A percentile compares a stretch with the other conserved stretches of the same genome.
Evolutionary conservation across 148 eudicot genomes (phyloP).

Genomic region (Camellia granthamiana): DNA sequence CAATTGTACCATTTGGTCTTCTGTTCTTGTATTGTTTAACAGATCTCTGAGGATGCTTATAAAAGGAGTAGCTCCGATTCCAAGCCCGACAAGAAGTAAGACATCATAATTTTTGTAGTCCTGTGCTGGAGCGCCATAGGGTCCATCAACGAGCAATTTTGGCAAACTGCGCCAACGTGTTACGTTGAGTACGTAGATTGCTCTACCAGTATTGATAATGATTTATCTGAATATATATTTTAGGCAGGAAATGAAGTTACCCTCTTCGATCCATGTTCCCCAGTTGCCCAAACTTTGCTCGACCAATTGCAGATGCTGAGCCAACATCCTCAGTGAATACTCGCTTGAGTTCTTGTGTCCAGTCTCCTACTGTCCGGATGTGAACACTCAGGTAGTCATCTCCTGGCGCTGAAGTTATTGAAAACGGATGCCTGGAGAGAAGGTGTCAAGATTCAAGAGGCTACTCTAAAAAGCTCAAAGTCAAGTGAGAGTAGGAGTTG

Average conservation of each 20-base stretch:
- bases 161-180: constrained; percentile 55
- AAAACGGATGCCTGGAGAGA: constrained; percentile 88
- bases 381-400: constrained; percentile 86
- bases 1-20: constrained; percentile 44
- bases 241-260: constrained; percentile 32
- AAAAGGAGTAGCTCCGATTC: constrained; percentile 98
- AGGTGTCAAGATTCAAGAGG: constrained; percentile 12
- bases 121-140: constrained; percentile 97
- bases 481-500: neutral
- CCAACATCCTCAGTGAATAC: constrained; percentile 59
- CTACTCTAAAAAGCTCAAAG: neutral
- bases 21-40: constrained; percentile 57
- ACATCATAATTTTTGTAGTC: constrained; percentile 91
- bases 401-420: constrained; percentile 95
- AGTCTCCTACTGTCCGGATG: constrained; percentile 81
- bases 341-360: constrained; percentile 79
- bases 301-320: constrained; percentile 63
- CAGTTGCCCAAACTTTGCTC: constrained; percentile 53
- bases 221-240: neutral
- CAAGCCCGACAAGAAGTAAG: constrained; percentile 89
- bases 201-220: neutral
- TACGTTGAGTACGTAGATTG: neutral
- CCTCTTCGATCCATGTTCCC: constrained; percentile 53
- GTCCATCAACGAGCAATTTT: constrained; percentile 80
- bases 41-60: constrained; percentile 88